Evolutionary conservation across 2,329 filamentous ascomycete species (phyloP).

Genomic region (Falciphora oryzae): DNA sequence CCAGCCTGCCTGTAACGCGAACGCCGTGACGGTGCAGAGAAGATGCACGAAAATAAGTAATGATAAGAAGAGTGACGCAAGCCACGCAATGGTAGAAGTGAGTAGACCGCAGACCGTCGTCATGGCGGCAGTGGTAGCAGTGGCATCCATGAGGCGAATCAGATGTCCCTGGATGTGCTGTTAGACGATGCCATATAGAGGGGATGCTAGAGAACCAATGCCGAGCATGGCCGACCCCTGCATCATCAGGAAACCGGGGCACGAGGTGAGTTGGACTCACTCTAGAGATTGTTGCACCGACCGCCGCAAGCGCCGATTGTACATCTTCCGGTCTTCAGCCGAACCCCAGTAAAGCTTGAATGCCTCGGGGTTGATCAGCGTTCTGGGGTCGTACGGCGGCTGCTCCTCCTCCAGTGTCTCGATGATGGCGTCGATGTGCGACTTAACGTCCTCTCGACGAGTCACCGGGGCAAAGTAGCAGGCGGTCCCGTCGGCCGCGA

Average conservation of each 20-base stretch:
- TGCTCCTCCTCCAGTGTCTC: conserved; percentile 78
- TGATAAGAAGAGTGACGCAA: not conserved
- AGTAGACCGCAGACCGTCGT: not conserved
- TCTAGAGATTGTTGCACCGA: conserved; percentile 67
- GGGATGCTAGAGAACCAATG: not conserved
- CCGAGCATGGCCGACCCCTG: not conserved
- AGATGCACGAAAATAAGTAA: not conserved
- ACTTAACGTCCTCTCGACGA: conserved; percentile 68
- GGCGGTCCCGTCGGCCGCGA: conserved; percentile 71
- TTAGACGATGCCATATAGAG: not conserved
- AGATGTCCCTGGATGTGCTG: not conserved
- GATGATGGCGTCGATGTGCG: conserved; percentile 81
- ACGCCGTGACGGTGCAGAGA: not conserved
- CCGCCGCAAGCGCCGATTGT: conserved; percentile 74
- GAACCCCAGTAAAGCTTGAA: conserved; percentile 82
- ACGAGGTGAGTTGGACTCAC: conserved; percentile 32
- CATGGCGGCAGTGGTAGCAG: not conserved
- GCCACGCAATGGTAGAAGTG: not conserved
- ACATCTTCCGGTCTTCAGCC: conserved; percentile 72
- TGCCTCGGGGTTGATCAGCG: conserved; percentile 79
- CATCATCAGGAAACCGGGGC: not conserved
- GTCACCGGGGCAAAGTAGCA: conserved; percentile 67
- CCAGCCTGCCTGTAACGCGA: not conserved
- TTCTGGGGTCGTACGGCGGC: conserved; percentile 84
- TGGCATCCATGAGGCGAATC: not conserved